These are phyloP conservation scores for Lentinula raphanica DNA, from an alignment of 768 basidiomycete species.

Conservation along the genomic window DNA sequence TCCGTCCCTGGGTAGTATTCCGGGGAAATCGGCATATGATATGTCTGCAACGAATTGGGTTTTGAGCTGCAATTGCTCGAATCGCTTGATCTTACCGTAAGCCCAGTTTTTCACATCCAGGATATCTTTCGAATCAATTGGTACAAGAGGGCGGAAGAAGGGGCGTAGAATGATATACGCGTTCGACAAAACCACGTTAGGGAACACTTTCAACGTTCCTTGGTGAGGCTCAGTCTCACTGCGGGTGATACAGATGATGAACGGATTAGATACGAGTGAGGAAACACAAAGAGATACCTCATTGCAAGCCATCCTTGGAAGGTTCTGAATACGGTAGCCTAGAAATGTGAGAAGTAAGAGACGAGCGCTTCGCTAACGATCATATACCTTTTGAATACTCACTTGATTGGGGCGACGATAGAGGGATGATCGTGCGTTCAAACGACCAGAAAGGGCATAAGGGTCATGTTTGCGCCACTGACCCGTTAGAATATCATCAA, in stretches of 20 bases:
- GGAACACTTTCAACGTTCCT: slow-evolving; percentile 68
- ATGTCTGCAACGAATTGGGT: slow-evolving; percentile 29
- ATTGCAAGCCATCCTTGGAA: slow-evolving; percentile 65
- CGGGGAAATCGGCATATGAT: slow-evolving; percentile 45
- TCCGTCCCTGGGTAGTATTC: slow-evolving; percentile 34
- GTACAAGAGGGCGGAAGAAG: slow-evolving; percentile 59
- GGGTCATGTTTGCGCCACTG: slow-evolving; percentile 52
- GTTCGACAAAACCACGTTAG: slow-evolving; percentile 62
- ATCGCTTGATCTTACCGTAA: slow-evolving; percentile 34
- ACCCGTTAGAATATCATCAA: slow-evolving; percentile 44
- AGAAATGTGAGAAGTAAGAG: slow-evolving; percentile 11
- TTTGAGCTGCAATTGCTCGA: background rate
- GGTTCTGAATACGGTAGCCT: slow-evolving; percentile 43
- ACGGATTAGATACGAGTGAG: background rate
- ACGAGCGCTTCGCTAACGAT: background rate
- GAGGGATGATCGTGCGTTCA: slow-evolving; percentile 47
- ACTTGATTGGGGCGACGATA: slow-evolving; percentile 43
- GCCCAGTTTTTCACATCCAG: slow-evolving; percentile 50
- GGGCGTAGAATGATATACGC: slow-evolving; percentile 72
- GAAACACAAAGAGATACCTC: slow-evolving; percentile 34
- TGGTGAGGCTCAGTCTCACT: slow-evolving; percentile 65
- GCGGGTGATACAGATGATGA: slow-evolving; percentile 1
- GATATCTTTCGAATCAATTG: slow-evolving; percentile 41
- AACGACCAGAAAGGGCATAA: slow-evolving; percentile 44
- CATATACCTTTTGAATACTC: slow-evolving; percentile 12